Base-by-base conservation (phyloP, 83 land plant genomes). In the Diphasiastrum complanatum region DNA sequence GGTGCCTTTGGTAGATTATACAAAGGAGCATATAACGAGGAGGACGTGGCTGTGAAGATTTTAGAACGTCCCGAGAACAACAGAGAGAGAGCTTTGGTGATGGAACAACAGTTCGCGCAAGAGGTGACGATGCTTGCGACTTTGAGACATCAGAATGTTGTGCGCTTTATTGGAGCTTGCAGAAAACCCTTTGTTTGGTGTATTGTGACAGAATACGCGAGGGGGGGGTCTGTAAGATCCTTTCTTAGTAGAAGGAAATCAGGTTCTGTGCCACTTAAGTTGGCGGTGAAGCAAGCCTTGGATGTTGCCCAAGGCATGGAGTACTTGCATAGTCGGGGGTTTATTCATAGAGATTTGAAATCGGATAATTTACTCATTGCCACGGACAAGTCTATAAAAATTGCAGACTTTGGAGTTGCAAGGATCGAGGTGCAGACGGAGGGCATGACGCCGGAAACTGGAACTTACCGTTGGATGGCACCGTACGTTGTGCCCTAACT, bases 11-110 rank as follows among this genome's bases (percentile, higher is more conserved):
- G 87, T 14, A 81, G 79, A 47, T 63, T 80, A 1, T 84, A 78
- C 65, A 71, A 55, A 36, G 87, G 84, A 0, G 75, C 77, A 10
- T 84, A 84, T 33, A 75, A 80, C 61, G 79, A 79, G 0, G 84
- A 84, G 47, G 87, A 80, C 61, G 87, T 84, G 43, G 87, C 87
- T 11, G 80, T 84, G 45, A 84, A 84, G 79, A 68, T 84, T 11
- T 54, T 84, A 60, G 87, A 84, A 63, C 80, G 77, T 58, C 87
- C 87, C 2, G 84, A 77, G 49, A 80, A 80, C 47, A 68, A 67
- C 30, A 55, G 49, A 3, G 81, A 81, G 67, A 71, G 63, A 45
- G 79, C 79, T 25, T 74, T 67, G 45, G 43, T 72, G 18, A 69
- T 84, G 81, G 84, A 84, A 72, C 78, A 75, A 33, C 84, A 81